These are phyloP conservation scores for Aspergillus hancockii DNA, from an alignment of 495 filamentous ascomycete species.

Conservation along the genomic window DNA sequence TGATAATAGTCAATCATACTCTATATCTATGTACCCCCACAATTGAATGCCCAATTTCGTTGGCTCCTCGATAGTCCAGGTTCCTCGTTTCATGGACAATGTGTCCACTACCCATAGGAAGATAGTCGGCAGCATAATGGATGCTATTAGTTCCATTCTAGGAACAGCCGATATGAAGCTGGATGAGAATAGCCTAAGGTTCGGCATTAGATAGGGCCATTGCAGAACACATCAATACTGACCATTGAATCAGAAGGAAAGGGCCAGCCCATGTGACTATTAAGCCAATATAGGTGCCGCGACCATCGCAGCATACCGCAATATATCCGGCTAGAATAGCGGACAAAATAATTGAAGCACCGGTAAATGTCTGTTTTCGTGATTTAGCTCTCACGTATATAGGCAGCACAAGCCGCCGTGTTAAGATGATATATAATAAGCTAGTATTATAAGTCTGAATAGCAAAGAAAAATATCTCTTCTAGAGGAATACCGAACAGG, in stretches of 20 bases:
- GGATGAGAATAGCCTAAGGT: slow-evolving; percentile 1
- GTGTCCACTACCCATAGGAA: slow-evolving; percentile 70
- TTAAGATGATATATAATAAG: slow-evolving; percentile 62
- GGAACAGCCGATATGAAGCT: slow-evolving; percentile 57
- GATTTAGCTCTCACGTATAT: slow-evolving; percentile 45
- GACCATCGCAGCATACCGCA: slow-evolving; percentile 24
- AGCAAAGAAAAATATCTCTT: slow-evolving; percentile 76
- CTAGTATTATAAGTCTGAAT: slow-evolving; percentile 72
- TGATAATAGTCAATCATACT: slow-evolving; percentile 41
- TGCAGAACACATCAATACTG: slow-evolving; percentile 24
- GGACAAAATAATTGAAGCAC: background rate
- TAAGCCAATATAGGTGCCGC: slow-evolving; percentile 62
- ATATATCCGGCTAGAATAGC: background rate
- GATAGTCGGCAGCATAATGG: slow-evolving; percentile 60
- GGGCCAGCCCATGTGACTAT: slow-evolving; percentile 67
- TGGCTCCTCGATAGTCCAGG: slow-evolving; percentile 63
- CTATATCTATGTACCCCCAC: slow-evolving; percentile 61
- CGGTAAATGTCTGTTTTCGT: background rate
- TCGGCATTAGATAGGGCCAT: background rate
- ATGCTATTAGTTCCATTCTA: slow-evolving; percentile 46
- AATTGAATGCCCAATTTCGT: slow-evolving; percentile 60
- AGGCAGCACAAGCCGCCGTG: slow-evolving; percentile 60
- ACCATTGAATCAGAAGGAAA: slow-evolving; percentile 64
- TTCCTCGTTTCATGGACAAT: slow-evolving; percentile 58
- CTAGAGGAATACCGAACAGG: slow-evolving; percentile 59